Evolutionary conservation across 768 basidiomycete species (phyloP), one percentile per base, ranked within the genome.

Genomic region (Tricholoma saponaceum): DNA sequence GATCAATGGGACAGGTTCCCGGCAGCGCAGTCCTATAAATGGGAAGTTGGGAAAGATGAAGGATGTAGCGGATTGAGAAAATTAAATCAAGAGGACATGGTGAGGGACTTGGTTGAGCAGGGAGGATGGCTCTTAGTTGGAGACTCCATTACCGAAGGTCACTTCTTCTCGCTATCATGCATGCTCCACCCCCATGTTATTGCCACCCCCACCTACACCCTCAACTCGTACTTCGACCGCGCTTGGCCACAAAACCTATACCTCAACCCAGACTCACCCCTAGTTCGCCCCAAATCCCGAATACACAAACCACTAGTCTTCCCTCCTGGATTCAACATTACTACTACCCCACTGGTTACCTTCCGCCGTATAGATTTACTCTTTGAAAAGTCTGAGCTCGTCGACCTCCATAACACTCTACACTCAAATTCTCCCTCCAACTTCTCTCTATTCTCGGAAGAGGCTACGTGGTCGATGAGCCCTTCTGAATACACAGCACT

Each of bases 101-200:
- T 89, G 43, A 74, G 70, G 56, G 79, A 85, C 59, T 69, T 89
- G 65, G 85, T 86, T 13, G 80, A 86, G 64, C 73, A 81, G n/a
- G 87, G 86, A 12, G 87, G 87, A 2, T 89, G 87, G 87, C 71
- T 87, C 14, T 62, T 89, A 6, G 66, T 88, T 6, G 87, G 87
- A 26, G 86, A 89, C 64, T 87, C 86, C 0, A 83, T 87, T 16
- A 82, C 83, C 1, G 87, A 89, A 65, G 84, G 83, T 60, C 86
- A 89, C 66, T 89, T 89, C 74, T 89, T 87, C 68, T 87, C 87
- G 5, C 66, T 88, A 0, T 87, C 86, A 0, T 89, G 87, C 64
- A 62, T 80, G 41, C 75, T 89, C 3, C 83, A 82, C 67, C 85
- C 86, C 0, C 84, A 88, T 64, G 86, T 88, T 35, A 76, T 76